Evolutionary conservation across 371 early-diverging fungal species (phyloP).

Genomic region (Sanchytrium tribonematis): DNA sequence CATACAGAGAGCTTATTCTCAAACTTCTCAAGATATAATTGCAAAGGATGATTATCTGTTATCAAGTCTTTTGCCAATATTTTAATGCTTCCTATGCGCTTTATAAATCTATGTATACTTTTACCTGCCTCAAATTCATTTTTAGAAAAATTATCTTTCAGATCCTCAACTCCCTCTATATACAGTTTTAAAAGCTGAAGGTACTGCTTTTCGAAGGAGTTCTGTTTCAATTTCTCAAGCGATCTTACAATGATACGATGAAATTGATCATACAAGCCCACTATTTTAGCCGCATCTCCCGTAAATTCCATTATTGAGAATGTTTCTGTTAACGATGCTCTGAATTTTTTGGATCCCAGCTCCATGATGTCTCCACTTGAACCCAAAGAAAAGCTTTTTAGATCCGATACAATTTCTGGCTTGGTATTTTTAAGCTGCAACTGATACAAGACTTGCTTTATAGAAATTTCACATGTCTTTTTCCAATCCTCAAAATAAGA

Average conservation of each 20-base stretch:
- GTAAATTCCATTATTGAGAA: not conserved
- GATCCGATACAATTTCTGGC: not conserved
- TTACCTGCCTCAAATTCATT: not conserved
- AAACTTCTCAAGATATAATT: not conserved
- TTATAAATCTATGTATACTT: not conserved
- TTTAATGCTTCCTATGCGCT: not conserved
- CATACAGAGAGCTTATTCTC: not conserved
- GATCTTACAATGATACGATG: not conserved
- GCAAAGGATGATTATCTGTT: not conserved
- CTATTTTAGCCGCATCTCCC: not conserved
- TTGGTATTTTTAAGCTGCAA: not conserved
- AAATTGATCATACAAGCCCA: too few relatives aligned
- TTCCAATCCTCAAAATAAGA: not conserved
- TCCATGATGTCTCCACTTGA: not conserved
- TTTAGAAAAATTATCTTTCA: not conserved
- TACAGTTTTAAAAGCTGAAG: not conserved
- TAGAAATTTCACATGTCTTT: not conserved
- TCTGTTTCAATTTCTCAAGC: not conserved
- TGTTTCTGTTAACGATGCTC: not conserved
- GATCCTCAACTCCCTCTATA: not conserved
- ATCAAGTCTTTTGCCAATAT: not conserved
- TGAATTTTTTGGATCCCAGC: not conserved
- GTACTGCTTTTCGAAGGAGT: not conserved
- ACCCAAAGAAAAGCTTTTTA: not conserved
- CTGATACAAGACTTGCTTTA: not conserved